phyloP scores from a whole-genome alignment of 2,329 filamentous ascomycete species.

The Dissoconium aciculare region DNA sequence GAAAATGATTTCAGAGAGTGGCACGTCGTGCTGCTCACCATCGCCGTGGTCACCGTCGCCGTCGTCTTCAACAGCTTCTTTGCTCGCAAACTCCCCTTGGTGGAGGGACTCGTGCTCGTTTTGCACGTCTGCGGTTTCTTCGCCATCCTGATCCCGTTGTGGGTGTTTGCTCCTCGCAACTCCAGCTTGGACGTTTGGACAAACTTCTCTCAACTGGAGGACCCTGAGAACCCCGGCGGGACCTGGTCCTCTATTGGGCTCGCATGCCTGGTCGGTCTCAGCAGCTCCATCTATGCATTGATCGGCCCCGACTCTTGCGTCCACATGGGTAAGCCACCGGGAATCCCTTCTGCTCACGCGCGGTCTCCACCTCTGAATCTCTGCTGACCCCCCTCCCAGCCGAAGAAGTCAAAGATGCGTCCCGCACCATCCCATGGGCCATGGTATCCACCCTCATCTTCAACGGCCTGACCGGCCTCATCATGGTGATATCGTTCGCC shows the following conservation, averaged over 20 bases:
- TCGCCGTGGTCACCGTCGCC: slow-evolving; percentile 13
- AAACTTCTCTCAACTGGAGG: slow-evolving; percentile 10
- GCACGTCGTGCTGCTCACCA: slow-evolving; percentile 31
- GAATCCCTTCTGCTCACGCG: slow-evolving; percentile 4
- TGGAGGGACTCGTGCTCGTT: slow-evolving; percentile 19
- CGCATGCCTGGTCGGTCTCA: slow-evolving; percentile 15
- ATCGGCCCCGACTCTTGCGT: slow-evolving; percentile 13
- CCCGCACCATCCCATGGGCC: slow-evolving; percentile 22
- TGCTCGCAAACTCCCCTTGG: slow-evolving; percentile 15
- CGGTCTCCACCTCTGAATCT: background rate
- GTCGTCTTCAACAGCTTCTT: slow-evolving; percentile 19
- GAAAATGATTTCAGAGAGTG: slow-evolving; percentile 30
- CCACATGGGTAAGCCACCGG: slow-evolving; percentile 12
- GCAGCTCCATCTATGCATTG: slow-evolving; percentile 12
- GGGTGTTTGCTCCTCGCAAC: slow-evolving; percentile 17
- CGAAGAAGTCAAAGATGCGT: slow-evolving; percentile 21
- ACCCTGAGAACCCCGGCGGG: slow-evolving; percentile 9
- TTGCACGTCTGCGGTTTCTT: slow-evolving; percentile 21
- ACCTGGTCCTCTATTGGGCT: slow-evolving; percentile 19
- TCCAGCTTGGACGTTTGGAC: slow-evolving; percentile 14
- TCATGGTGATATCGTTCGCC: slow-evolving; percentile 29
- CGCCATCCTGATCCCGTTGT: slow-evolving; percentile 20
- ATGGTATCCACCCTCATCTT: slow-evolving; percentile 29
- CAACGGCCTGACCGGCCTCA: slow-evolving; percentile 28
- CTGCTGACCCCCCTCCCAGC: slow-evolving; percentile 2